Evolutionary conservation across 495 filamentous ascomycete species (phyloP).

Genomic region (Daldinia bambusicola): DNA sequence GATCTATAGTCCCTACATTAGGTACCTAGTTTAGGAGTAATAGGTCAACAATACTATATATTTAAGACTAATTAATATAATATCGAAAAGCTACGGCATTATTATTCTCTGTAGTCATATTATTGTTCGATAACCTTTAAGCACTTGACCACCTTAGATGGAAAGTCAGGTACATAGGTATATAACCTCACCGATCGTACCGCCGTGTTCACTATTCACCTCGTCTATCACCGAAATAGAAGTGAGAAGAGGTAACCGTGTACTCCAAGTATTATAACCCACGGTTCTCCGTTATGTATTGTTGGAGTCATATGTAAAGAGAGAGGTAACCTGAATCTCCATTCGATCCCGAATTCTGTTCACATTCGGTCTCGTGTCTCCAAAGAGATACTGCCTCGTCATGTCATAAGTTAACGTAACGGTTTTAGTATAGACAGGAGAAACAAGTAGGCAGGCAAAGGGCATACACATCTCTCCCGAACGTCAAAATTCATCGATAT

Average conservation of each 20-base stretch:
- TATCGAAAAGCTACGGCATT: too few species aligned
- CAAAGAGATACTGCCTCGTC: not conserved
- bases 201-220: not conserved
- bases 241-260: not conserved
- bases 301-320: slow-evolving; percentile 34
- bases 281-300: slow-evolving; percentile 29
- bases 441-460: not conserved
- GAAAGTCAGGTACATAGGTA: too few species aligned
- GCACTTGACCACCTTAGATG: too few species aligned
- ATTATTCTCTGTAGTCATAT: too few species aligned
- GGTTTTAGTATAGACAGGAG: slow-evolving; percentile 6
- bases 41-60: too few species aligned
- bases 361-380: not conserved
- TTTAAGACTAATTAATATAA: too few species aligned
- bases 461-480: slow-evolving; percentile 9
- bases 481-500: slow-evolving; percentile 25
- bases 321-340: slow-evolving; percentile 10
- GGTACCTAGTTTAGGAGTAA: too few species aligned
- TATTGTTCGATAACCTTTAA: too few species aligned
- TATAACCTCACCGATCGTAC: too few species aligned
- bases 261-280: not conserved
- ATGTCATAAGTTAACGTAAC: slow-evolving; percentile 11
- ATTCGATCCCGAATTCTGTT: slow-evolving; percentile 20
- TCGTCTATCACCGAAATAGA: not conserved
- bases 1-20: too few species aligned